Base-by-base conservation (phyloP, 768 basidiomycete genomes). In the Pleurotus salmoneostramineus region DNA sequence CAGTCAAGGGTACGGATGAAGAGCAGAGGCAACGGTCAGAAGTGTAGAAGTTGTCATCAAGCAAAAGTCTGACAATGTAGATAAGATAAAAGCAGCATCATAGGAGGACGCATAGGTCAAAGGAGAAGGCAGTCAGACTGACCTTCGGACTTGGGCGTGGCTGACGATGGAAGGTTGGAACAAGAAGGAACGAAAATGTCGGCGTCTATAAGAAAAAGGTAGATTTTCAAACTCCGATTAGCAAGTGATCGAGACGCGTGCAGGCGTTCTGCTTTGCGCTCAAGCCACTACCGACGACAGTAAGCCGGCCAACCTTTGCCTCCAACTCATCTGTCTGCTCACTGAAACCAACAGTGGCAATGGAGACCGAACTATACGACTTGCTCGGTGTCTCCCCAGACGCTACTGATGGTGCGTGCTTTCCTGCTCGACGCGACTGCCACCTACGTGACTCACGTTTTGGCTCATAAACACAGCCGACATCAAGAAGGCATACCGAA, bases 401-500 rank as follows among this genome's bases (percentile, higher is more conserved):
- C 58, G 93, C 93, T 42, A 83, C 77, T 34, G 87, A 89, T 78
- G 87, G 92, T 91, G 68, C 12, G 58, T 58, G 44, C 56, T 34
- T 27, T 27, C 21, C 21, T 27, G 21, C 21, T 27, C 21, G 21
- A 27, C 21, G 21, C 21, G 21, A 27, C 21, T 1, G 2, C 21
- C 1, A 27, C 21, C 21, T 27, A 27, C 21, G 21, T 27, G 3
- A 27, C 21, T 27, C 21, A 27, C 21, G 21, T 27, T 27, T 27
- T 27, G 21, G 21, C 3, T 27, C 21, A 27, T 27, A 27, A 27
- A 27, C 21, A 27, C 21, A 89, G 91, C 79, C 62, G 93, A 98
- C 61, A 93, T 98, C 65, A 95, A 95, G 74, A 92, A 91, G 68
- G 95, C 95, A 12, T 98, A 98, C 69, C 88, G 89, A 69, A 90